Percentiles rank a stretch among this genome's conserved stretches.
These are phyloP conservation scores for Botryotinia globosa DNA, from an alignment of 2,329 filamentous ascomycete species.

Conservation along the genomic window DNA sequence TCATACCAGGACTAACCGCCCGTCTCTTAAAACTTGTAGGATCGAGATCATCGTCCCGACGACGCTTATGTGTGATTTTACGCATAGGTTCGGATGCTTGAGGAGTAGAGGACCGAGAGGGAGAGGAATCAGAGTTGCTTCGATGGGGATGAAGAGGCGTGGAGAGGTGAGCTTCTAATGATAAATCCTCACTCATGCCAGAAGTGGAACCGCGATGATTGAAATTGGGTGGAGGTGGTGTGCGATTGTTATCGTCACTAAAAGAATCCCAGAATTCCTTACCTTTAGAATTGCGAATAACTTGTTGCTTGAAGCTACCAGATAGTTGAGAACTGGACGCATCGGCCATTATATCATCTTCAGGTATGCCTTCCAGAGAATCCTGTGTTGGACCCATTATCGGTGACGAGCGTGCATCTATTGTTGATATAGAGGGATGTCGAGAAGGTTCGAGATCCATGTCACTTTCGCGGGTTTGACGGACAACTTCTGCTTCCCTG, in stretches of 20 bases:
- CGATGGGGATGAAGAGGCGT: constrained; percentile 33
- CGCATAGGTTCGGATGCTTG: constrained; percentile 69
- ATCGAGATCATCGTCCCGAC: constrained; percentile 88
- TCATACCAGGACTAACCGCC: constrained; percentile 88
- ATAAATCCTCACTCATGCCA: constrained; percentile 65
- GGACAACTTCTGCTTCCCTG: constrained; percentile 91
- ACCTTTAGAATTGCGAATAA: constrained; percentile 67
- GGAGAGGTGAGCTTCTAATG: constrained; percentile 34
- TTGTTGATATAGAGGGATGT: constrained; percentile 47
- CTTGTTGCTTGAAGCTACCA: constrained; percentile 72
- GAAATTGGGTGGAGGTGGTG: constrained; percentile 51
- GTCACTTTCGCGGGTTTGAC: constrained; percentile 90
- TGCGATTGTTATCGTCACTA: constrained; percentile 61
- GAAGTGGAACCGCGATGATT: constrained; percentile 59
- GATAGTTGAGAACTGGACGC: constrained; percentile 44
- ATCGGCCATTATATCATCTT: constrained; percentile 67
- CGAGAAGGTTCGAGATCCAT: constrained; percentile 54
- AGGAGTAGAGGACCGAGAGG: constrained; percentile 37
- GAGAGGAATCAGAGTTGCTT: constrained; percentile 31
- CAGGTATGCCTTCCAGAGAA: constrained; percentile 67
- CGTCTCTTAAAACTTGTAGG: constrained; percentile 83
- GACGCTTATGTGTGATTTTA: constrained; percentile 77
- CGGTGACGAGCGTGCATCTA: constrained; percentile 60
- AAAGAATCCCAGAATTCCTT: constrained; percentile 78
- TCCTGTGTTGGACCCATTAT: constrained; percentile 57